These are phyloP conservation scores for Xylaria sp. DNA, from an alignment of 2,329 filamentous ascomycete genomes.

Conservation along the genomic window DNA sequence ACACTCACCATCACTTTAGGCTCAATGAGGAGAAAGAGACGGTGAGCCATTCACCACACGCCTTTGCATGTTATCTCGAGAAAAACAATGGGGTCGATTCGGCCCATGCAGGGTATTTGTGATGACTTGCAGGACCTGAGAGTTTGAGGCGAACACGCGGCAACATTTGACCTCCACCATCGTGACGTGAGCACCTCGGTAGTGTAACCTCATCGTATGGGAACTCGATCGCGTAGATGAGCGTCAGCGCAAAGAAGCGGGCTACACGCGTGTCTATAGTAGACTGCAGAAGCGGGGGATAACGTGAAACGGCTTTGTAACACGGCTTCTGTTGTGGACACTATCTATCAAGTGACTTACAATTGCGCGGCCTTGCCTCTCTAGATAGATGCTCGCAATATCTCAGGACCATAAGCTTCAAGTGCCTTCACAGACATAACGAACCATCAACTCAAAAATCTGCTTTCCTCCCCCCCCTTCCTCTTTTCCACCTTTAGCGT, in stretches of 20 bases:
- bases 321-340: not conserved
- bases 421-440: not conserved
- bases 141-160: conserved; percentile 10
- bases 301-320: too few species aligned
- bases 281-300: not conserved
- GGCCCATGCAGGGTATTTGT: conserved; percentile 14
- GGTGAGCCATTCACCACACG: not conserved
- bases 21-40: conserved; percentile 38
- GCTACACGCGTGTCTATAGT: not conserved
- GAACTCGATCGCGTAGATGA: not conserved
- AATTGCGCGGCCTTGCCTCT: not conserved
- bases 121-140: conserved; percentile 8
- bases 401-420: not conserved
- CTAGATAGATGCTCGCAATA: not conserved
- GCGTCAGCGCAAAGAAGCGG: not conserved
- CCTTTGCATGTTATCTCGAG: not conserved
- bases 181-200: not conserved
- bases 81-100: not conserved
- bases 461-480: not conserved
- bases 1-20: conserved; percentile 33
- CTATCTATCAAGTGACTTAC: not conserved
- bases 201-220: not conserved
- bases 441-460: not conserved
- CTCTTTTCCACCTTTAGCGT: not conserved
- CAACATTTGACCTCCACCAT: not conserved